Conservation (phyloP, 805 yeast genomes). For the Cyberlindnera petersonii region DNA sequence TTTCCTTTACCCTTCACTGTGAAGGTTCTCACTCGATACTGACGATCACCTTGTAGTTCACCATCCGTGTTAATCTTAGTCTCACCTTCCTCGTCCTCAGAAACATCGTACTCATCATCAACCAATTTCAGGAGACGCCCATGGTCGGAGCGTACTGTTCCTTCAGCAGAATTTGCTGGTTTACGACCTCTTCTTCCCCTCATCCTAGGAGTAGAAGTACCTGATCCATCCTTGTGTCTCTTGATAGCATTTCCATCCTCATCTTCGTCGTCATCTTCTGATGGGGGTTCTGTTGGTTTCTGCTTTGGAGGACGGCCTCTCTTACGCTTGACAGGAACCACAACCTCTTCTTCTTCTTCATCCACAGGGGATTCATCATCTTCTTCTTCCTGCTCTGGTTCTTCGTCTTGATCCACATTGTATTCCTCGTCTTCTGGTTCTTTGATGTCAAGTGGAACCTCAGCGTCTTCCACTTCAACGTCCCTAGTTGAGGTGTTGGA, state of each 20-base stretch:
- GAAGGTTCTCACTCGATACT: slow-evolving; percentile 68
- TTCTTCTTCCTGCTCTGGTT: slow-evolving; percentile 10
- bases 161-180: slow-evolving; percentile 30
- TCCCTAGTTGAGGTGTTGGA: slow-evolving; percentile 1
- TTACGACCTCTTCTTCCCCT: slow-evolving; percentile 41
- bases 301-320: slow-evolving; percentile 23
- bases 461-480: neutral
- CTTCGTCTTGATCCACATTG: slow-evolving; percentile 28
- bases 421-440: slow-evolving; percentile 41
- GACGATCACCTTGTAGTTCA: slow-evolving; percentile 63
- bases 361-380: slow-evolving; percentile 5
- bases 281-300: slow-evolving; percentile 13
- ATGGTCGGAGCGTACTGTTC: slow-evolving; percentile 51
- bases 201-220: slow-evolving; percentile 9
- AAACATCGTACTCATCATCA: slow-evolving; percentile 75
- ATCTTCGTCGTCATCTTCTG: slow-evolving; percentile 29
- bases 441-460: slow-evolving; percentile 3
- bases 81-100: slow-evolving; percentile 76
- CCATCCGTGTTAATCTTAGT: slow-evolving; percentile 68
- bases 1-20: slow-evolving; percentile 58
- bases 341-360: slow-evolving; percentile 8
- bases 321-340: slow-evolving; percentile 17
- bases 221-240: slow-evolving; percentile 9
- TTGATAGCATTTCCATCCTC: slow-evolving; percentile 20
- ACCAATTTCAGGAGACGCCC: slow-evolving; percentile 62